Evolutionary conservation across 2,329 filamentous ascomycete genomes (phyloP).

Genomic region (Cytospora schulzeri): DNA sequence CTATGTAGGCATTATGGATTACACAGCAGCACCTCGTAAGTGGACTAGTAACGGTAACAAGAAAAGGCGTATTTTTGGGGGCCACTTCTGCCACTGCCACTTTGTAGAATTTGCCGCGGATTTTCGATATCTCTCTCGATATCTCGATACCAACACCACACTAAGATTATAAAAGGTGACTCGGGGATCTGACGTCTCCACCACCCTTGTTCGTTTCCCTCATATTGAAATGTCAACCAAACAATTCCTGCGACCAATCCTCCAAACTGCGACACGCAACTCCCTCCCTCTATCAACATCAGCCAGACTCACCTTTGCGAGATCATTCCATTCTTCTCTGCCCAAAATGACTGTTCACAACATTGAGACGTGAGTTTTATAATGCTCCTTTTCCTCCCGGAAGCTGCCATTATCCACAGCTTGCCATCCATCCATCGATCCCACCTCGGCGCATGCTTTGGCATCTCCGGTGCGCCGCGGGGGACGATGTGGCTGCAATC

Average conservation of each 20-base stretch:
- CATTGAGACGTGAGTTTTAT: constrained; percentile 41
- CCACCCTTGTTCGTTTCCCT: constrained; percentile 2
- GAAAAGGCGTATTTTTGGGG: constrained; percentile 16
- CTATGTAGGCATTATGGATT: no score
- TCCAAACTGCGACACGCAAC: constrained; percentile 26
- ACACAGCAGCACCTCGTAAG: no score
- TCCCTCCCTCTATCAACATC: constrained; percentile 23
- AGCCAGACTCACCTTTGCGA: constrained; percentile 32
- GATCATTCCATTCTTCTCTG: constrained; percentile 41
- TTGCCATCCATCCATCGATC: no score
- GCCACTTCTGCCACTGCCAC: not conserved
- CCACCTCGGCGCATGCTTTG: not conserved
- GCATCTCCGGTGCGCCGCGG: not conserved
- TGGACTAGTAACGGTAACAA: not conserved
- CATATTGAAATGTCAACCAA: constrained; percentile 25
- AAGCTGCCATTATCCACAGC: not conserved
- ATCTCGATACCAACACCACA: constrained; percentile 3
- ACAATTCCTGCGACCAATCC: constrained; percentile 23
- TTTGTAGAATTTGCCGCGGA: not conserved
- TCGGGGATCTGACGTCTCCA: constrained; percentile 10
- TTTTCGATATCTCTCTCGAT: not conserved
- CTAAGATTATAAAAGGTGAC: constrained; percentile 16
- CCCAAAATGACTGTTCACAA: constrained; percentile 49
- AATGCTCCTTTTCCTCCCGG: not conserved
- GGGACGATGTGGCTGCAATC: constrained; percentile 13